Conservation (phyloP, 352 stramenopile species). For the Globisporangium echinulatum region DNA sequence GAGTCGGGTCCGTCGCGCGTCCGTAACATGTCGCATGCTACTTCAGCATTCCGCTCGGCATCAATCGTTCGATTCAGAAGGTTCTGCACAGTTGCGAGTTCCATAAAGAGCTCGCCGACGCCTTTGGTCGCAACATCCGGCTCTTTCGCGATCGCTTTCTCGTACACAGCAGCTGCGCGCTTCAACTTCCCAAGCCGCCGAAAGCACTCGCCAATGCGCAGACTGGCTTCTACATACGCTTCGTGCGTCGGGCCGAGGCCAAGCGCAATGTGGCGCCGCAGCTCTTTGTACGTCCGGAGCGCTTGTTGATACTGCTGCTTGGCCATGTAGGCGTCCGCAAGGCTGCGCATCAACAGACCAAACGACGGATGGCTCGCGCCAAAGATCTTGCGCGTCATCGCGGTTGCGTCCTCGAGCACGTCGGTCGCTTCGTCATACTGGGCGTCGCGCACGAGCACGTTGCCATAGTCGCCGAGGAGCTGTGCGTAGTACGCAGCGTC, state of each 20-base stretch:
- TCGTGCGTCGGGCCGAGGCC: slow-evolving; percentile 64
- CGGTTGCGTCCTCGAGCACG: slow-evolving; percentile 66
- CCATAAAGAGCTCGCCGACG: slow-evolving; percentile 76
- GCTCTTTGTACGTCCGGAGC: slow-evolving; percentile 58
- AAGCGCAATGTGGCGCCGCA: slow-evolving; percentile 63
- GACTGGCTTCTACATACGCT: slow-evolving; percentile 62
- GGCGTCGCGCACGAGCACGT: slow-evolving; percentile 62
- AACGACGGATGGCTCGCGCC: slow-evolving; percentile 76
- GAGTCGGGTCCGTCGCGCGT: slow-evolving; percentile 62
- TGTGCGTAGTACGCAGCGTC: slow-evolving; percentile 74
- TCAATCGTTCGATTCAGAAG: slow-evolving; percentile 34
- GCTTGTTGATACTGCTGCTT: slow-evolving; percentile 69
- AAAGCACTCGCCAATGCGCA: slow-evolving; percentile 67
- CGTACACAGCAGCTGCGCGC: slow-evolving; percentile 43
- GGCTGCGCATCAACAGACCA: slow-evolving; percentile 61
- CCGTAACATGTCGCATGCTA: slow-evolving; percentile 45
- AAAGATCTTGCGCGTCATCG: slow-evolving; percentile 72
- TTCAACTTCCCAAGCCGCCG: slow-evolving; percentile 56
- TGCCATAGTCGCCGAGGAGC: slow-evolving; percentile 75
- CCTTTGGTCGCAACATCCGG: slow-evolving; percentile 60
- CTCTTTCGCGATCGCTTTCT: slow-evolving; percentile 47
- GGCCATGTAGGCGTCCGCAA: slow-evolving; percentile 76
- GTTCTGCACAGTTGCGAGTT: slow-evolving; percentile 48
- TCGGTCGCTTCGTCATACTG: slow-evolving; percentile 73
- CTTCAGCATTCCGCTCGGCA: slow-evolving; percentile 27